Base-by-base conservation (phyloP, 2,329 filamentous ascomycete species). In the Capronia coronata region DNA sequence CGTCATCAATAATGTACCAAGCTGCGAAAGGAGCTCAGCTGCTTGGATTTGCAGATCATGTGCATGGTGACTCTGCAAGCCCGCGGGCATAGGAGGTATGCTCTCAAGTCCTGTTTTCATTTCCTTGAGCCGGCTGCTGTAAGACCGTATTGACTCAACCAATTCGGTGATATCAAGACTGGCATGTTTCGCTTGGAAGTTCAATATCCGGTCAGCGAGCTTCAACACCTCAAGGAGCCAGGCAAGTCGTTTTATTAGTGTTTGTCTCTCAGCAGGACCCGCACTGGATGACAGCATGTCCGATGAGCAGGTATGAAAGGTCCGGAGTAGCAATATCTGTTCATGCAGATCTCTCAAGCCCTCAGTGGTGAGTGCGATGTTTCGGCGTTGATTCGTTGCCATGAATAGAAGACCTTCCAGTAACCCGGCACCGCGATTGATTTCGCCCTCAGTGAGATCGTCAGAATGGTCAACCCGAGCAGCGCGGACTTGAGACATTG, bases 361-460 rank as follows among this genome's bases (percentile, higher is more conserved):
- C 22, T 55, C 61, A 14, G 68, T 53, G 3, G 63, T 57, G 2
- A 65, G 63, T 3, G 64, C 62, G 42, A 72, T 58, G 11, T 58
- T 48, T 35, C 65, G 57, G 56, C 70, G 65, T 57, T 73, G 70
- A 38, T 63, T 67, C 38, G 70, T 61, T 35, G 66, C 59, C 25
- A 68, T 52, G 48, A 83, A 76, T 23, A 97, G 71, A 51, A 96
- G 75, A 21, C 90, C 88, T 65, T 98, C 93, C n/a, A 96, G 72
- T 57, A 87, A 87, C 0, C 88, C 88, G 42, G 86, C 77, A 64
- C 88, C 90, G 62, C 90, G 79, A 35, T 78, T 76, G 6, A 93
- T 78, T 60, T 96, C 88, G 7, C 87, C 83, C 35, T 82, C 77
- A 38, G 85, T 94, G 32, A 98, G 70, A 57, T 98, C 94, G 30